Evolutionary conservation across 73 alveolate species (phyloP).

Genomic region (Diophrys appendiculata): DNA sequence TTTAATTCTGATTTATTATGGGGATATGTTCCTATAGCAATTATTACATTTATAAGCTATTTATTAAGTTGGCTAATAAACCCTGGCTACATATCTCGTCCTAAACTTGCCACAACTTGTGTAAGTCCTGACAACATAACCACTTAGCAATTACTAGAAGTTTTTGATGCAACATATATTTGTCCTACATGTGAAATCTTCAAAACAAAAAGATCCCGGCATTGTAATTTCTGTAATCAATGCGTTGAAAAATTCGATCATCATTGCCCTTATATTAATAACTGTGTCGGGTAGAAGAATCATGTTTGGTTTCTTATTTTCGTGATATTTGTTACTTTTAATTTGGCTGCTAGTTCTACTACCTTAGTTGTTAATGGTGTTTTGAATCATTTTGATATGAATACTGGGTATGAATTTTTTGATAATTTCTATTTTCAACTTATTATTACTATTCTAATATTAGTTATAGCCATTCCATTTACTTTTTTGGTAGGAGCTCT

Average conservation of each 20-base stretch:
- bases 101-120: too few species aligned
- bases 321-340: constrained; percentile 21
- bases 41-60: not conserved
- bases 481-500: constrained; percentile 14
- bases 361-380: not conserved
- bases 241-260: constrained; percentile 80
- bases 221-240: constrained; percentile 72
- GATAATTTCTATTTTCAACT: not conserved
- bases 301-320: constrained; percentile 20
- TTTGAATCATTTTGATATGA: not conserved
- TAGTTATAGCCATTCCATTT: constrained; percentile 14
- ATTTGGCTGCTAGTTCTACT: not conserved
- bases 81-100: constrained; percentile 19
- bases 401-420: not conserved
- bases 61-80: not conserved
- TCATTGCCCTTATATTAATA: constrained; percentile 68
- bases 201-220: constrained; percentile 75
- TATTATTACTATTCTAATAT: not conserved
- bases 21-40: too few species aligned
- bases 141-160: constrained; percentile 43
- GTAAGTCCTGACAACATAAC: too few species aligned
- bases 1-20: too few species aligned
- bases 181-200: constrained; percentile 73
- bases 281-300: constrained; percentile 59
- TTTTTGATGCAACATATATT: constrained; percentile 39